Base-by-base conservation (phyloP, 129 eudicot genomes). In the Scalesia atractyloides region DNA sequence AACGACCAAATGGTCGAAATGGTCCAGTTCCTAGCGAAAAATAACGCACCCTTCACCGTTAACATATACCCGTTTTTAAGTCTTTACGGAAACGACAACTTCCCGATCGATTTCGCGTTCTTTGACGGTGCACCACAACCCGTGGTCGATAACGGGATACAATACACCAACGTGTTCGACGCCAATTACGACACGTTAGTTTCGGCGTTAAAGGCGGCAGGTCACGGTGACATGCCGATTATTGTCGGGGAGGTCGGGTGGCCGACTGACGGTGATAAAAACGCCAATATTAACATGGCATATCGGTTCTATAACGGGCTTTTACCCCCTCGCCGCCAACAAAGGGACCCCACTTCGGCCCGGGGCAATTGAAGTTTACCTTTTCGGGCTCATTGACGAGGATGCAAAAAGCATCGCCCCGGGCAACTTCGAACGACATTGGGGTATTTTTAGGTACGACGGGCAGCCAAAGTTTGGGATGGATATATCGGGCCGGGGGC, bases 171-270 rank as follows among this genome's bases (percentile, higher is more conserved):
- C 24, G 96, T 90, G n/a, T 90, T 93, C 0, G 98, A 89, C 47
- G 97, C 98, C 18, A 93, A 89, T 76, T 89, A 85, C 47, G 98
- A 93, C 69, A 93, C 98, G 5, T 75, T 93, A 72, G 95, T 85
- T 8, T 86, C 97, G 37, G 81, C 98, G 62, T 72, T 93, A 9
- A 86, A 70, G 47, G 87, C 82, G 1, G 79, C 79, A 0, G 98
- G 97, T 3, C 81, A 18, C 17, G 87, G 81, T 0, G 74, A 90
- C 66, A 82, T 93, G 92, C 68, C 87, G 14, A 82, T 93, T 13
- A 48, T 93, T 4, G 92, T 93, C 2, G 98, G 98, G 24, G 98
- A 93, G 63, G 95, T 93, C 0, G 98, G 98, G 43, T 92, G 98
- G 98, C 98, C 98, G 0, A 92, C 98, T 0, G 92, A 89, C 12